Evolutionary conservation across 108 stramenopile species (phyloP), one percentile per base, ranked within the genome.

Genomic region (Hondaea fermentalgiana): DNA sequence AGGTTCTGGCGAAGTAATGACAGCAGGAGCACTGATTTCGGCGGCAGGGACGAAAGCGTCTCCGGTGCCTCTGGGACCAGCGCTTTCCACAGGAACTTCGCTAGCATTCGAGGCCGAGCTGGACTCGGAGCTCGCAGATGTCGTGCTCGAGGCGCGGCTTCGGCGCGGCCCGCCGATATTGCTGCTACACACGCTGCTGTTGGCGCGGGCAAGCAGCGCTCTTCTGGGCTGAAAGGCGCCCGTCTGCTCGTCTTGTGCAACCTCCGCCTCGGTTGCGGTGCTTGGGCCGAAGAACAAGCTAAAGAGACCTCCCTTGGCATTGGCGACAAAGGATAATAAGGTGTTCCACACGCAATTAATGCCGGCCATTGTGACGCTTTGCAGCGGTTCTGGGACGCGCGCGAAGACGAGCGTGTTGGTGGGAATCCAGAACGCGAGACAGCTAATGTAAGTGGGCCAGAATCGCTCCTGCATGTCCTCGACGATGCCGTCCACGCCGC

Each of bases 281-380:
- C n/a, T 23, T 59, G 19, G 21, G 64, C 64, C 64, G 5, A 42
- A 42, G 17, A 69, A 16, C 42, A 69, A 2, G 64, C 42, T 23
- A 0, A 42, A 28, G 42, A 69, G 42, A 69, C 25, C 25, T 14
- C 55, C 55, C 55, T 69, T 28, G 64, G 76, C 1, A 35, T 83
- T 83, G n/a, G 76, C 76, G 12, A 83, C 28, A 23, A 83, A 83
- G n/a, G 49, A 53, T 6, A 83, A 53, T 6, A 83, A 6, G 6
- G 76, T 25, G 51, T 83, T 83, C 76, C 76, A 83, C 10, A 83
- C 76, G 5, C 45, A 53, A 17, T 47, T 53, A 4, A 83, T 83
- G 19, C 76, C 76, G 25, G 76, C 76, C 76, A 83, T 83, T 6
- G 76, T 83, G 19, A 83, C 76, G 76, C 76, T 83, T 23, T 83